Conservation (phyloP, 441 rosid species). For the Euphorbia schlechtendalii region DNA sequence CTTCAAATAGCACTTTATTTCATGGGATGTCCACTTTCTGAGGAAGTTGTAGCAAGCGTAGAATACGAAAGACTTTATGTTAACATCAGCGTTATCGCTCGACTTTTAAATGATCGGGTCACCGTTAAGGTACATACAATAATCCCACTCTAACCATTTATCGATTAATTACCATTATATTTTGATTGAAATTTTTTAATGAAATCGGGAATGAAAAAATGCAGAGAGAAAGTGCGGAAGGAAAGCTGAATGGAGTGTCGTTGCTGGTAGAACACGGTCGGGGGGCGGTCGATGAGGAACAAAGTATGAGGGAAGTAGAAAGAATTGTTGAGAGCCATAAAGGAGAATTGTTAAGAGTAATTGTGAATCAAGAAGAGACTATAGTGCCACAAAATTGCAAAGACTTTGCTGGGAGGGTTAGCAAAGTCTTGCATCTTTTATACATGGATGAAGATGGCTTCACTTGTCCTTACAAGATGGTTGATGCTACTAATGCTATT, state of each 20-base stretch:
- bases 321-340: neutral
- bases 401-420: conserved; percentile 1
- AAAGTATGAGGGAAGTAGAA: conserved; percentile 1
- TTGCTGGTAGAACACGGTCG: neutral
- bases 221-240: conserved; percentile 1
- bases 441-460: neutral
- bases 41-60: neutral
- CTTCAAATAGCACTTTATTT: neutral
- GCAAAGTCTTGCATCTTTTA: neutral
- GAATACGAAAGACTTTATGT: neutral
- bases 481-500: neutral
- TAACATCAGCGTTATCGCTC: neutral
- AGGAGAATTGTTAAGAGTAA: neutral
- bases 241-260: neutral
- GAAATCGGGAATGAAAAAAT: neutral
- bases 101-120: conserved; percentile 1
- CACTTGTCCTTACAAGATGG: neutral
- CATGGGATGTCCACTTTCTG: neutral
- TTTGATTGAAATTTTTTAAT: too few species aligned
- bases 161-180: too few species aligned
- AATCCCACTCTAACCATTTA: neutral
- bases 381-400: neutral
- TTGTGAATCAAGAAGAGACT: neutral
- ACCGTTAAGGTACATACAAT: neutral
- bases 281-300: neutral